Evolutionary conservation across 169 alveolate species (phyloP), one percentile per base, ranked within the genome.

Genomic region (Eimeria mitis): DNA sequence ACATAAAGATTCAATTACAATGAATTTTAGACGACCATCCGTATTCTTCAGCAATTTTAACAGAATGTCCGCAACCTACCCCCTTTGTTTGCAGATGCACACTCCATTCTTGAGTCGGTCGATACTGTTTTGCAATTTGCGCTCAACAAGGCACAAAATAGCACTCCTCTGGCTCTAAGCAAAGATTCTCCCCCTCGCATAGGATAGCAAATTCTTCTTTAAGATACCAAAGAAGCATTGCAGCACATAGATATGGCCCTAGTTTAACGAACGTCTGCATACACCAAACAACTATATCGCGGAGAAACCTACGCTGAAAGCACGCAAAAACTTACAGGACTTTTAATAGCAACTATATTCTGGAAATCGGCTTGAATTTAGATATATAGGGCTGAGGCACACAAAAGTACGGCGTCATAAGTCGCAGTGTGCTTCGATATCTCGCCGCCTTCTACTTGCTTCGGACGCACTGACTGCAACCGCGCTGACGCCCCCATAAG

Each of bases 391-490:
- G 68, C n/a, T 59, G 68, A 19, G 11, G 11, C 28, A 59, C n/a
- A 59, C 68, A 59, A 28, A 2, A 65, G n/a, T 28, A 5, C 75
- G 0, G 75, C 42, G 4, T n/a, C 75, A 65, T 1, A n/a, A 11
- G 8, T 11, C n/a, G 79, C 79, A 37, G n/a, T 1, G 31, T 13
- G 21, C 42, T 1, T 68, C 25, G n/a, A 34, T 70, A 16, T 11
- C 7, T 34, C 52, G 52, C 52, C 31, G 25, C 49, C 49, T 11
- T 16, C 79, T 3, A 11, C 49, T 34, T 34, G 11, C 5, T 3
- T 70, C 79, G 1, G 49, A 70, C 79, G 79, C 79, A 70, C 79
- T 28, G 52, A 70, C 79, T 70, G 79, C 79, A 9, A 16, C 11
- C 47, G 25, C 79, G 16, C 25, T 7, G 23, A 70, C 9, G 52